These are phyloP conservation scores for Penicillium crystallinum DNA, from an alignment of 495 filamentous ascomycete genomes.

Conservation along the genomic window DNA sequence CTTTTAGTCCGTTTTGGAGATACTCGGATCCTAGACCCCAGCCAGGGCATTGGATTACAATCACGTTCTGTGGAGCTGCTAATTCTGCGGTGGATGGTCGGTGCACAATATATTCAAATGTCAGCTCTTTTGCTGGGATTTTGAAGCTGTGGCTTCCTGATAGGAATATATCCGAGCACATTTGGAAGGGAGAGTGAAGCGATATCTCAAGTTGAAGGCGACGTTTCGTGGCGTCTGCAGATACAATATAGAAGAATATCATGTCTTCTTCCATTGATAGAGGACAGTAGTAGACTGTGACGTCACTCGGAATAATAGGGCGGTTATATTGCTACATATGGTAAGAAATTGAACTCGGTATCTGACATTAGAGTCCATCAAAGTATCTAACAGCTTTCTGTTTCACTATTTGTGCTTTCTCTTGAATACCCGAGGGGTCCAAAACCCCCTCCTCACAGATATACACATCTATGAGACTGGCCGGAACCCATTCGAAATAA, in stretches of 20 bases:
- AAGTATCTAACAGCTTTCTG: conserved; percentile 30
- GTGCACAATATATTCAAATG: conserved; percentile 16
- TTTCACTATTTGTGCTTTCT: conserved; percentile 25
- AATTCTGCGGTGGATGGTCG: not conserved
- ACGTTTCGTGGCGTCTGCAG: not conserved
- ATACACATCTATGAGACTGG: conserved; percentile 48
- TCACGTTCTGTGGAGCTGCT: not conserved
- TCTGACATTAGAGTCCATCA: conserved; percentile 19
- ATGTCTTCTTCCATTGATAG: not conserved
- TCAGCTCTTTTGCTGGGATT: conserved; percentile 7
- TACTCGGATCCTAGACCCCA: conserved; percentile 19
- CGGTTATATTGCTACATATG: no score
- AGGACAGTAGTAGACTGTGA: not conserved
- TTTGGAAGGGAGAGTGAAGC: not conserved
- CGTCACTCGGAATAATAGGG: not conserved
- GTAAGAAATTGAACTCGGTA: not conserved
- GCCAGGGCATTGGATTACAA: conserved; percentile 17
- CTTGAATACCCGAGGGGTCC: conserved; percentile 23
- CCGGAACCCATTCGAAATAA: conserved; percentile 64
- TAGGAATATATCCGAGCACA: not conserved
- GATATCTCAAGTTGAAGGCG: not conserved
- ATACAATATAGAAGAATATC: not conserved
- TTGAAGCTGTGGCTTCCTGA: conserved; percentile 21
- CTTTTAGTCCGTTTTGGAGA: conserved; percentile 13
- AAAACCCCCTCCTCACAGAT: conserved; percentile 49